phyloP scores from a whole-genome alignment of 2,329 filamentous ascomycete species.

The Chaetomiaceae sp. region DNA sequence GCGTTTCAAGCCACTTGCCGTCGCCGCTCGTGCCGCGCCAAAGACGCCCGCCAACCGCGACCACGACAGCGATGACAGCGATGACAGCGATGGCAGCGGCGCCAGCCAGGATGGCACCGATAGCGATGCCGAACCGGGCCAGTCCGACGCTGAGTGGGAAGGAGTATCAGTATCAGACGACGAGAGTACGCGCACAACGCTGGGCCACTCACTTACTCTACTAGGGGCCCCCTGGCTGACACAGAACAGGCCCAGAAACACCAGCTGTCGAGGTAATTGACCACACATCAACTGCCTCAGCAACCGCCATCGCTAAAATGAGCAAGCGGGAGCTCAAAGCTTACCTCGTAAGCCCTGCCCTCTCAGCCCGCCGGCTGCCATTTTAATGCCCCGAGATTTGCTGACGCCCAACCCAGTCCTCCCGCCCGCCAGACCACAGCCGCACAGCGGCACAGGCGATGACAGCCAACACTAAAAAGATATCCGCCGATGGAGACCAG shows the following conservation, averaged over 20 bases:
- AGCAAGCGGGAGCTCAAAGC: slow-evolving; percentile 68
- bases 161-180: slow-evolving; percentile 18
- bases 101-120: slow-evolving; percentile 12
- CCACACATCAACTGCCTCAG: slow-evolving; percentile 42
- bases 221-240: background rate
- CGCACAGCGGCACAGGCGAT: slow-evolving; percentile 17
- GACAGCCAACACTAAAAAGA: slow-evolving; percentile 26
- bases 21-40: slow-evolving; percentile 26
- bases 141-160: slow-evolving; percentile 12
- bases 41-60: slow-evolving; percentile 33
- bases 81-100: slow-evolving; percentile 26
- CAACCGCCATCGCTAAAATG: slow-evolving; percentile 40
- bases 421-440: slow-evolving; percentile 41
- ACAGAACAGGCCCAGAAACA: slow-evolving; percentile 15
- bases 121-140: slow-evolving; percentile 21
- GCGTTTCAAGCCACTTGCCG: slow-evolving; percentile 69
- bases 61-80: slow-evolving; percentile 22
- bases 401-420: slow-evolving; percentile 38
- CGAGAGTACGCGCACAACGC: too few species aligned
- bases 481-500: slow-evolving; percentile 33
- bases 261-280: slow-evolving; percentile 57
- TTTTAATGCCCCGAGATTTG: slow-evolving; percentile 11
- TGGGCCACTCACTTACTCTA: background rate
- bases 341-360: slow-evolving; percentile 61
- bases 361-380: background rate